A percentile compares a stretch with the other conserved stretches of the same genome.
Evolutionary conservation across 352 stramenopile species (phyloP).

Genomic region (Phytophthora constricta): DNA sequence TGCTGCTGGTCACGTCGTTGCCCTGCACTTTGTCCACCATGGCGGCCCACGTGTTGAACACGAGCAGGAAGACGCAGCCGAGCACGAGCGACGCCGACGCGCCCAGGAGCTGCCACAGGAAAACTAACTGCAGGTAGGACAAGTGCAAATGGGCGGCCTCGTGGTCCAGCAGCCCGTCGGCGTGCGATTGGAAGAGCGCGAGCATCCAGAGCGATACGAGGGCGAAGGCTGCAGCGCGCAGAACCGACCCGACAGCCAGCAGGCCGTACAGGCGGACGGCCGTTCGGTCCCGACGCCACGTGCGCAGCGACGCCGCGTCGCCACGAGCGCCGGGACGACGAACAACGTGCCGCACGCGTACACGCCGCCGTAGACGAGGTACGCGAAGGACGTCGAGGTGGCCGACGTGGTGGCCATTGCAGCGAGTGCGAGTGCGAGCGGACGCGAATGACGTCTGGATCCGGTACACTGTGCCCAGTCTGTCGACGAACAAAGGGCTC

Average conservation of each 20-base stretch:
- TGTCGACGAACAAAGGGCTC: no score
- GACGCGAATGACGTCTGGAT: no score
- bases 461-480: no score
- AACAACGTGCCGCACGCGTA: conserved; percentile 62
- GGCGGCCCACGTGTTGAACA: conserved; percentile 72
- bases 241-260: conserved; percentile 48
- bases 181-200: conserved; percentile 42
- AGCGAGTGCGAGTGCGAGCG: neutral
- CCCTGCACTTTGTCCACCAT: conserved; percentile 68
- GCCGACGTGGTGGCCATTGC: conserved; percentile 12
- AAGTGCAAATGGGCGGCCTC: conserved; percentile 60
- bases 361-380: conserved; percentile 56
- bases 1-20: conserved; percentile 4
- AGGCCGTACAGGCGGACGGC: conserved; percentile 64
- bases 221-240: conserved; percentile 56
- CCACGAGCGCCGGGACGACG: conserved; percentile 47
- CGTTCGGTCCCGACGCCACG: conserved; percentile 50
- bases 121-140: conserved; percentile 65
- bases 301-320: conserved; percentile 48
- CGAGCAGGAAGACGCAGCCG: conserved; percentile 58
- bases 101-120: conserved; percentile 58
- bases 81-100: conserved; percentile 53
- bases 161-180: conserved; percentile 31
- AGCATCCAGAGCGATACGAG: conserved; percentile 66
- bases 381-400: conserved; percentile 42